Conservation (phyloP, 768 basidiomycete species). For the Phylloporus rhodoxanthus region DNA sequence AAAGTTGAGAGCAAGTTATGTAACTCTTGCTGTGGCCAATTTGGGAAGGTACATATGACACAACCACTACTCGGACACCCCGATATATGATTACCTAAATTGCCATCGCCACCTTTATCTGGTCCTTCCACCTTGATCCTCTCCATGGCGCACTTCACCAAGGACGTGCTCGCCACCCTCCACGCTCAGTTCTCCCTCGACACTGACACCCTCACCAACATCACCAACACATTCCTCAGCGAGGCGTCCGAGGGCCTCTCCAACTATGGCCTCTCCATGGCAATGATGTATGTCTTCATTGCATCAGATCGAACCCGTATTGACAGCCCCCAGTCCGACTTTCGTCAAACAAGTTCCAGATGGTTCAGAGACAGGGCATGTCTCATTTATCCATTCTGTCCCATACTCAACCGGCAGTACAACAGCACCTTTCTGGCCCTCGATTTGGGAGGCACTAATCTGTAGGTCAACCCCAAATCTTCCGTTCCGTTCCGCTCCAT, state of each 20-base stretch:
- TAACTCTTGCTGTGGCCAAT: constrained; percentile 9
- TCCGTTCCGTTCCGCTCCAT: not conserved
- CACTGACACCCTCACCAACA: constrained; percentile 53
- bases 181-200: constrained; percentile 67
- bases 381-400: not conserved
- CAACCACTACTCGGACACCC: too few species aligned
- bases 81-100: constrained; percentile 13
- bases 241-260: constrained; percentile 74
- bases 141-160: constrained; percentile 21
- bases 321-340: constrained; percentile 56
- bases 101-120: not conserved
- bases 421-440: constrained; percentile 89
- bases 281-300: constrained; percentile 71
- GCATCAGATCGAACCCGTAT: not conserved
- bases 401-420: constrained; percentile 6
- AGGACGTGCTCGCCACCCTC: constrained; percentile 56
- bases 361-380: constrained; percentile 89
- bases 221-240: constrained; percentile 73
- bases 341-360: constrained; percentile 95
- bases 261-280: constrained; percentile 74
- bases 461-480: constrained; percentile 49
- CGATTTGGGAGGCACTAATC: constrained; percentile 95
- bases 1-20: constrained; percentile 12
- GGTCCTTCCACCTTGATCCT: constrained; percentile 28
- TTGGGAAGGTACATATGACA: too few species aligned